Conservation (phyloP, 2,329 filamentous ascomycete genomes). For the Exophiala bonariae region DNA sequence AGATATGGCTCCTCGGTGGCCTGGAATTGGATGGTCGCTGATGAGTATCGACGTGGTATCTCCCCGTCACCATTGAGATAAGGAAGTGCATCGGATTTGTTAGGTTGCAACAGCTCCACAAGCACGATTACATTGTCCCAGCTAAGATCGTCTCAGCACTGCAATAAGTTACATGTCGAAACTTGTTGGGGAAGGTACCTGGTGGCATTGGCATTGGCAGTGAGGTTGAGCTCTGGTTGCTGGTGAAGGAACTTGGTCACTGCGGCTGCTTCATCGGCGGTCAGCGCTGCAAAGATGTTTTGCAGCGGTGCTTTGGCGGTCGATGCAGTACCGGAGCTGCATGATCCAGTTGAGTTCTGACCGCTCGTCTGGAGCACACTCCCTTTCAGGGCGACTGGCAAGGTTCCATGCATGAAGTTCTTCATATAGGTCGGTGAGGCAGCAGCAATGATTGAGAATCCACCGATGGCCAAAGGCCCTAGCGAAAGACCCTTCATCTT, state of each 20-base stretch:
- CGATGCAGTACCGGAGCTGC: background rate
- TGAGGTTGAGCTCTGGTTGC: slow-evolving; percentile 14
- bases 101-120: background rate
- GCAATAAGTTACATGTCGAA: background rate
- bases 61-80: no score
- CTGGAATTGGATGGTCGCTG: no score
- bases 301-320: slow-evolving; percentile 7
- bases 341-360: background rate
- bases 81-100: no score
- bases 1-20: no score
- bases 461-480: slow-evolving; percentile 1
- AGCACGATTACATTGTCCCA: slow-evolving; percentile 6
- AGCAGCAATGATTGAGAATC: background rate
- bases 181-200: background rate
- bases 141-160: background rate
- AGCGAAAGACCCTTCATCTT: slow-evolving; percentile 1
- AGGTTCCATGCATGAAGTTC: background rate
- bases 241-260: slow-evolving; percentile 14
- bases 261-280: slow-evolving; percentile 10
- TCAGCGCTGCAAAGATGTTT: slow-evolving; percentile 15
- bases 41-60: no score
- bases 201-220: slow-evolving; percentile 12
- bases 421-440: slow-evolving; percentile 1
- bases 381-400: background rate
- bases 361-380: background rate